These are phyloP conservation scores for Coemansia umbellata DNA, from an alignment of 192 early-diverging fungal genomes.

Conservation along the genomic window DNA sequence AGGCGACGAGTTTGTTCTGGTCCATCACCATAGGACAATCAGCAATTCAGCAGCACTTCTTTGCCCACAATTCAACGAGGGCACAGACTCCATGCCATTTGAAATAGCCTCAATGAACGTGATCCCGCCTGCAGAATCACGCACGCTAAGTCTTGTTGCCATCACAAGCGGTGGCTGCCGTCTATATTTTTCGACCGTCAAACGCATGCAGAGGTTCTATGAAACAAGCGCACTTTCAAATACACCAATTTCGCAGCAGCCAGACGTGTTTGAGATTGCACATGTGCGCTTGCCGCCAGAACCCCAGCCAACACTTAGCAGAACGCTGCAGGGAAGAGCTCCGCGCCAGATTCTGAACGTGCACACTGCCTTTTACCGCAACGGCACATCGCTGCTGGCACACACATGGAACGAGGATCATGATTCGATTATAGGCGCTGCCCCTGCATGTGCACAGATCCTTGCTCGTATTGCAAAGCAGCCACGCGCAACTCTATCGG, in stretches of 20 bases:
- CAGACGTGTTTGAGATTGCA: constrained; percentile 58
- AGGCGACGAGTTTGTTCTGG: constrained; percentile 55
- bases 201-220: constrained; percentile 43
- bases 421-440: constrained; percentile 62
- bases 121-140: constrained; percentile 62
- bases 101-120: constrained; percentile 73
- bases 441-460: constrained; percentile 62
- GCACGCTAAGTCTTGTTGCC: constrained; percentile 66
- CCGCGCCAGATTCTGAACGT: constrained; percentile 32
- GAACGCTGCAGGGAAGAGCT: constrained; percentile 4
- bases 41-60: constrained; percentile 43
- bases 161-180: constrained; percentile 74
- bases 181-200: constrained; percentile 65
- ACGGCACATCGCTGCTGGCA: constrained; percentile 66
- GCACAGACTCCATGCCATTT: constrained; percentile 48
- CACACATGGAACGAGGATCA: constrained; percentile 63
- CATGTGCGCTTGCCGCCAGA: constrained; percentile 70
- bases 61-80: constrained; percentile 51
- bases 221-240: constrained; percentile 2
- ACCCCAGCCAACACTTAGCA: constrained; percentile 29
- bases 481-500: constrained; percentile 42
- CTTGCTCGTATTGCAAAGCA: constrained; percentile 27
- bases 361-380: constrained; percentile 64
- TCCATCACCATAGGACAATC: constrained; percentile 52
- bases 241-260: constrained; percentile 18